Percentiles rank a stretch among this genome's conserved stretches.
These are phyloP conservation scores for Hypoxylon sp. DNA, from an alignment of 2,329 filamentous ascomycete genomes.

Conservation along the genomic window DNA sequence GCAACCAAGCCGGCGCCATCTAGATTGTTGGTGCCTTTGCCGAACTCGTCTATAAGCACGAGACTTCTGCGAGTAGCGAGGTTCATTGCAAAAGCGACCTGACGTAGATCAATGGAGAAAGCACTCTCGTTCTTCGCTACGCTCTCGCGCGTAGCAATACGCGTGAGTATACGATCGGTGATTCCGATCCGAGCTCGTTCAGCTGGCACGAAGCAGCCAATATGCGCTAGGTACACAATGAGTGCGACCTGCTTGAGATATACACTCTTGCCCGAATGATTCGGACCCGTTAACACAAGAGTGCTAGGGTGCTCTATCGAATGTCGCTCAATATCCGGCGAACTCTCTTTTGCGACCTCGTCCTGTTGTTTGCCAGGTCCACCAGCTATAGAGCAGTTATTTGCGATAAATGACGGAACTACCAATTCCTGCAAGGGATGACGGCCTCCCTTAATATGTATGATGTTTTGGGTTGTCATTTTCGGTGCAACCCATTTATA, in stretches of 20 bases:
- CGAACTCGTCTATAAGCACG: constrained; percentile 93
- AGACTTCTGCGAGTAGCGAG: constrained; percentile 82
- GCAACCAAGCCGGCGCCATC: constrained; percentile 71
- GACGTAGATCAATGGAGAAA: constrained; percentile 84
- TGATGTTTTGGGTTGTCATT: constrained; percentile 76
- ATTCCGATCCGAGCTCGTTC: constrained; percentile 81
- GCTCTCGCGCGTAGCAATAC: constrained; percentile 80
- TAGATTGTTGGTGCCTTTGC: constrained; percentile 70
- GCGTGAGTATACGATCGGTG: constrained; percentile 92
- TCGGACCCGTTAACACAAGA: constrained; percentile 89
- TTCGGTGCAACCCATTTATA: constrained; percentile 78
- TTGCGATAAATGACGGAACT: constrained; percentile 84
- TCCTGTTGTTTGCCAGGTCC: constrained; percentile 58
- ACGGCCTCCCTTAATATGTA: constrained; percentile 82
- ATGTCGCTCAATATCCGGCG: constrained; percentile 22
- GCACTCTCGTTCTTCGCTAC: constrained; percentile 70
- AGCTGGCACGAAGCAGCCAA: constrained; percentile 93
- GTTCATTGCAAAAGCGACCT: constrained; percentile 81
- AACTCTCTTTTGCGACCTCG: constrained; percentile 17
- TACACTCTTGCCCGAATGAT: constrained; percentile 96
- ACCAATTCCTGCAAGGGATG: constrained; percentile 90
- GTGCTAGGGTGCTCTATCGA: constrained; percentile 67
- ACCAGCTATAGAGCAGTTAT: constrained; percentile 78
- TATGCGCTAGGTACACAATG: constrained; percentile 91
- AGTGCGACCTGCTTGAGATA: constrained; percentile 94